Evolutionary conservation across 192 early-diverging fungal species (phyloP).

Genomic region (Coemansia sp.): DNA sequence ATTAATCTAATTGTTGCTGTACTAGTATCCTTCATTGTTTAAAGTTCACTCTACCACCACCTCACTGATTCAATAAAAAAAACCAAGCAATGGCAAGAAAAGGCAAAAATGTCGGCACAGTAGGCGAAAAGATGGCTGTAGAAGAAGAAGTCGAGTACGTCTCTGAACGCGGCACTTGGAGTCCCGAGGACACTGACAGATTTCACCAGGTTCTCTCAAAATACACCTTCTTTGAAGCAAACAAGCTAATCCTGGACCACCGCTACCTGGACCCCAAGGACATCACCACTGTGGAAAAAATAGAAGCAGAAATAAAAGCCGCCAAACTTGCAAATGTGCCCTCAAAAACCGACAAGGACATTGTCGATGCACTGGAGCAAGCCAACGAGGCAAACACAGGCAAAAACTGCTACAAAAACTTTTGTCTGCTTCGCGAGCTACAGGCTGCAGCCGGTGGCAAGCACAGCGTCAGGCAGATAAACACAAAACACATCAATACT

Average conservation of each 20-base stretch:
- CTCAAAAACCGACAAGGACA: conserved; percentile 13
- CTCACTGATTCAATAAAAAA: not conserved
- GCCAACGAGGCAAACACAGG: conserved; percentile 32
- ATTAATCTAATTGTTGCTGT: too few relatives aligned
- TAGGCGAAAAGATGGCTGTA: not conserved
- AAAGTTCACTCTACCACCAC: too few relatives aligned
- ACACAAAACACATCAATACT: conserved; percentile 53
- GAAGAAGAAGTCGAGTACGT: not conserved
- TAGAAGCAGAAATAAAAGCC: conserved; percentile 15
- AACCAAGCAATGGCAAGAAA: not conserved
- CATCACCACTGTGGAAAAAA: conserved; percentile 24
- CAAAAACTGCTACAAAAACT: conserved; percentile 31
- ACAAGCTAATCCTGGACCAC: conserved; percentile 24
- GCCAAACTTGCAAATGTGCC: not conserved
- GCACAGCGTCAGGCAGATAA: conserved; percentile 40
- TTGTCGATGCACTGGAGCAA: conserved; percentile 23
- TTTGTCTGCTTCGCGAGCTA: conserved; percentile 24
- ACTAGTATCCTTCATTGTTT: not conserved
- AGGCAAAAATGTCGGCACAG: not conserved
- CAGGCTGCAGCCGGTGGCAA: conserved; percentile 30
- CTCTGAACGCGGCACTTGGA: conserved; percentile 38
- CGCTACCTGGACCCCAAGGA: conserved; percentile 42
- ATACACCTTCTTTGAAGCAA: conserved; percentile 26
- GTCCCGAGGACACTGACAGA: conserved; percentile 32
- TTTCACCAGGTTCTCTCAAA: conserved; percentile 43